These are phyloP conservation scores for Lentinula boryana DNA, from an alignment of 768 basidiomycete species.

Conservation along the genomic window DNA sequence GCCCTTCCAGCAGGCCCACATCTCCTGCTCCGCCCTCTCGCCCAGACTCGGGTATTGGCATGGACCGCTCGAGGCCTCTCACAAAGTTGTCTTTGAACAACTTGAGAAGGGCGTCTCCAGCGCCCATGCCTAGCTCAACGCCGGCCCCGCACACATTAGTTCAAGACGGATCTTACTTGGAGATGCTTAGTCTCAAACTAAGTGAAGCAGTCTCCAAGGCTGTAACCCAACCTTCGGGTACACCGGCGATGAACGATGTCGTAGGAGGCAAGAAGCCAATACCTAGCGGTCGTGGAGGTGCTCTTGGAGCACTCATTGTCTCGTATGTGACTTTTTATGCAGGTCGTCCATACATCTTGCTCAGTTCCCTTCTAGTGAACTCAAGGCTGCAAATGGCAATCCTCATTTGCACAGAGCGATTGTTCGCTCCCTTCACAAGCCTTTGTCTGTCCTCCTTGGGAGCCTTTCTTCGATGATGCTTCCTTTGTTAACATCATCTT, in stretches of 20 bases:
- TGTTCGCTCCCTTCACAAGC: slow-evolving; percentile 67
- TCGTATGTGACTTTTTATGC: slow-evolving; percentile 42
- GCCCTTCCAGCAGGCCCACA: slow-evolving; percentile 55
- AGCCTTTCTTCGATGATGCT: slow-evolving; percentile 65
- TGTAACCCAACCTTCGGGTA: slow-evolving; percentile 56
- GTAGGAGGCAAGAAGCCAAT: slow-evolving; percentile 67
- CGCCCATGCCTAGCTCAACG: slow-evolving; percentile 29
- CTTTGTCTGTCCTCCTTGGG: slow-evolving; percentile 66
- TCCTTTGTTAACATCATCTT: slow-evolving; percentile 58
- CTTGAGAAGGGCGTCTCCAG: slow-evolving; percentile 52
- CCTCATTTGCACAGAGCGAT: slow-evolving; percentile 63
- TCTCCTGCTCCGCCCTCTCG: slow-evolving; percentile 40
- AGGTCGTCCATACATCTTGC: slow-evolving; percentile 9
- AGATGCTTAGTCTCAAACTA: slow-evolving; percentile 68
- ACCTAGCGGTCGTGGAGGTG: slow-evolving; percentile 65
- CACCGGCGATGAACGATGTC: slow-evolving; percentile 43
- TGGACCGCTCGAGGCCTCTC: slow-evolving; percentile 47
- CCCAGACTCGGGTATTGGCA: slow-evolving; percentile 29
- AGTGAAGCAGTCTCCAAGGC: slow-evolving; percentile 80
- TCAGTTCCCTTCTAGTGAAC: slow-evolving; percentile 43
- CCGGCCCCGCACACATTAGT: slow-evolving; percentile 37
- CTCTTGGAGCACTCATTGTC: slow-evolving; percentile 62
- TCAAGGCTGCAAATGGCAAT: slow-evolving; percentile 59
- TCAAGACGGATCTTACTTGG: slow-evolving; percentile 78
- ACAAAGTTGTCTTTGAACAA: slow-evolving; percentile 54